phyloP scores from a whole-genome alignment of 805 yeast genomes.

The Barnettozyma populi region DNA sequence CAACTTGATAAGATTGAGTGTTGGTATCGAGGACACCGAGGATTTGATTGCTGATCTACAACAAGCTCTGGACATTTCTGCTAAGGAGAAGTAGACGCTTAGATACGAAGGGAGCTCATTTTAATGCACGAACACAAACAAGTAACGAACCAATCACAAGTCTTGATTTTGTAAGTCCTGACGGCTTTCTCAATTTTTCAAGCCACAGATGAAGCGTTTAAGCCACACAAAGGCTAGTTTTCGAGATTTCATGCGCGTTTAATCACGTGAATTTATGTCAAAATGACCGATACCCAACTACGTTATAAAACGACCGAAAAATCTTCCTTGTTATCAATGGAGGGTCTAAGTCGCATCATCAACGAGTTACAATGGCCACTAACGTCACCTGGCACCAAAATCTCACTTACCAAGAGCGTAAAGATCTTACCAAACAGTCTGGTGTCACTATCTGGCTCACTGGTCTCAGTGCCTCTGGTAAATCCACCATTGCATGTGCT shows the following conservation, averaged over 20 bases:
- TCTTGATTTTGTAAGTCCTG: neutral
- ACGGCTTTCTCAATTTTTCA: neutral
- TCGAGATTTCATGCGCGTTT: slow-evolving; percentile 1
- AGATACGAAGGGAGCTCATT: neutral
- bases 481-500: slow-evolving; percentile 89
- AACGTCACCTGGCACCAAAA: slow-evolving; percentile 97
- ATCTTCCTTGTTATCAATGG: neutral
- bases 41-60: slow-evolving; percentile 69
- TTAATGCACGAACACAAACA: neutral
- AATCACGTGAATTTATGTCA: slow-evolving; percentile 28
- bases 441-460: slow-evolving; percentile 96
- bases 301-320: neutral
- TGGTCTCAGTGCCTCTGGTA: slow-evolving; percentile 93
- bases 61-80: slow-evolving; percentile 48
- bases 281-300: neutral
- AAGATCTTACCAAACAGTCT: slow-evolving; percentile 61
- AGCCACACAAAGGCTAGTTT: slow-evolving; percentile 12
- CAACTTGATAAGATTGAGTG: slow-evolving; percentile 75
- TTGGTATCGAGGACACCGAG: slow-evolving; percentile 80
- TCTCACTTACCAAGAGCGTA: slow-evolving; percentile 77
- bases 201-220: neutral
- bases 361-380: slow-evolving; percentile 63
- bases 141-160: neutral
- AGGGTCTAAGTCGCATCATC: neutral
- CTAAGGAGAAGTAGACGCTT: slow-evolving; percentile 1